phyloP scores from a whole-genome alignment of 257 asterid species.

The Solanum piurae region DNA sequence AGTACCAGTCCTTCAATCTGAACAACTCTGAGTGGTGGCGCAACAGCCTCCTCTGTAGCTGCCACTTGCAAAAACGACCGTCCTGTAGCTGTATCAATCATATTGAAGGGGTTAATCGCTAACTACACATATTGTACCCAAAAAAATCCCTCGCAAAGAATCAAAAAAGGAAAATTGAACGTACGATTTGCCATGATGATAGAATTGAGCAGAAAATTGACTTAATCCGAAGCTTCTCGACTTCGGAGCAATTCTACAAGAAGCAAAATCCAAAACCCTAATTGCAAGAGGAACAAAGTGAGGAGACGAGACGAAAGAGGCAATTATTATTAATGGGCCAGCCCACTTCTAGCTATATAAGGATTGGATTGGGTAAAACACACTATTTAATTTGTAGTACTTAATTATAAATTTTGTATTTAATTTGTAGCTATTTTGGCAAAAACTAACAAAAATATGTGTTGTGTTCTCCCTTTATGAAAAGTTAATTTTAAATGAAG shows the following conservation, averaged over 20 bases:
- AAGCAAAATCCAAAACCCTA: not conserved
- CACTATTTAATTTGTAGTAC: not conserved
- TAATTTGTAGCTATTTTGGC: not conserved
- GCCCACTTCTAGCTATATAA: not conserved
- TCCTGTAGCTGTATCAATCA: conserved; percentile 32
- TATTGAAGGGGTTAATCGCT: not conserved
- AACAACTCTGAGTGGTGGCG: conserved; percentile 86
- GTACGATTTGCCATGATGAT: conserved; percentile 21
- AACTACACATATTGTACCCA: not conserved
- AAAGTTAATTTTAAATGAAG: not conserved
- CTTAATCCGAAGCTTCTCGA: not conserved
- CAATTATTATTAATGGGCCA: not conserved
- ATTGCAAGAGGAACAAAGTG: not conserved
- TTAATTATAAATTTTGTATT: too few species aligned
- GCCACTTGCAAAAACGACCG: conserved; percentile 91
- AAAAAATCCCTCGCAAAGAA: not conserved
- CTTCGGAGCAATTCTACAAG: not conserved
- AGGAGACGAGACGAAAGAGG: not conserved
- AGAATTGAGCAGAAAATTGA: not conserved
- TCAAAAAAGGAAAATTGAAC: not conserved
- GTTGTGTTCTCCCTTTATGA: not conserved
- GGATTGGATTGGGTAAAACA: not conserved
- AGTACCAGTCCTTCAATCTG: conserved; percentile 97
- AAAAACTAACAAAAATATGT: not conserved
- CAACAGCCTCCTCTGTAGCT: conserved; percentile 57